phyloP scores from a whole-genome alignment of 495 filamentous ascomycete species.

The Podospora didyma region DNA sequence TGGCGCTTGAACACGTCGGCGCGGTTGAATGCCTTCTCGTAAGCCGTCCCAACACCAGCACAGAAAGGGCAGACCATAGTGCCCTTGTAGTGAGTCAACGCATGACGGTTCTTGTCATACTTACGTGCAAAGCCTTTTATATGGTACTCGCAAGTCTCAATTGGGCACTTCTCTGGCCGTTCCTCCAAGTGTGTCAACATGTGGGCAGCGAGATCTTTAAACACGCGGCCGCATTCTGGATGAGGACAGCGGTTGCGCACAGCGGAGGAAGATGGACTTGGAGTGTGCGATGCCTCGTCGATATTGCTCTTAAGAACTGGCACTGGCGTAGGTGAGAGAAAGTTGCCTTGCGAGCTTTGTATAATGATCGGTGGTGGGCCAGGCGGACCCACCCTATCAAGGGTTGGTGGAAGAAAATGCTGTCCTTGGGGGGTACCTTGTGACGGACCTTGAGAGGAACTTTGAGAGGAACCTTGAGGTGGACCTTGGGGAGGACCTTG shows the following conservation, averaged over 20 bases:
- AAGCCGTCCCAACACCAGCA: conserved; percentile 82
- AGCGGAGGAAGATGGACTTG: conserved; percentile 14
- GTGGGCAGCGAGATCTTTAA: conserved; percentile 93
- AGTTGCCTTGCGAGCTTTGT: conserved; percentile 12
- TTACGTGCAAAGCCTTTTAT: conserved; percentile 94
- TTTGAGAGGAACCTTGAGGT: conserved; percentile 26
- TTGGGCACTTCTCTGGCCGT: conserved; percentile 94
- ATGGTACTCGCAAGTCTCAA: conserved; percentile 90
- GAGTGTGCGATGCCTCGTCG: conserved; percentile 65
- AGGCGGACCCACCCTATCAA: conserved; percentile 17
- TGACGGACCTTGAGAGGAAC: conserved; percentile 47
- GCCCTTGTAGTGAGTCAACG: conserved; percentile 96
- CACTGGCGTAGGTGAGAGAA: conserved; percentile 40
- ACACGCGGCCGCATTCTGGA: conserved; percentile 81
- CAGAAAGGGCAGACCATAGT: conserved; percentile 99
- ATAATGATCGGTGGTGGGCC: conserved; percentile 23
- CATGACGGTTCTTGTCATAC: conserved; percentile 99
- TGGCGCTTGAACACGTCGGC: conserved; percentile 99
- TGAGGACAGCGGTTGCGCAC: conserved; percentile 66
- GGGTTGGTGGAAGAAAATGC: conserved; percentile 24
- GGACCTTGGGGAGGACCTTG: conserved; percentile 40
- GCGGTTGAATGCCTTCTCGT: conserved; percentile 97
- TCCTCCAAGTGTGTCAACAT: conserved; percentile 95
- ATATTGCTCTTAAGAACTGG: conserved; percentile 22
- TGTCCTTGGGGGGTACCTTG: conserved; percentile 9